These are phyloP conservation scores for Crithidia acanthocephali DNA, from an alignment of 208 protist genomes.

Conservation along the genomic window DNA sequence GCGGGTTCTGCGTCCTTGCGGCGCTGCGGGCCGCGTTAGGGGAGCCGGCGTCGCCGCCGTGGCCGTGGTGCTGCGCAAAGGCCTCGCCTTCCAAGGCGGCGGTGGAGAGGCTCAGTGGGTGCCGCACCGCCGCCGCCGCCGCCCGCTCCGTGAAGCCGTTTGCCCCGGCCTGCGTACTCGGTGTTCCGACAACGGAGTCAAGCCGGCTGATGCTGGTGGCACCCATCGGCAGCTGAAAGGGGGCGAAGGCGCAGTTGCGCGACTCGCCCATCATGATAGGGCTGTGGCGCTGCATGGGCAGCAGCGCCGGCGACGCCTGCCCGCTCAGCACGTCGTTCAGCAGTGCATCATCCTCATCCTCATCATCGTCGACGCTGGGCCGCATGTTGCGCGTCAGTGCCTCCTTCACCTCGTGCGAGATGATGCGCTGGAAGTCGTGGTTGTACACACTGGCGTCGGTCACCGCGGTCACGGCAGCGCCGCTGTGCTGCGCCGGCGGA, in stretches of 20 bases:
- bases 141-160: not conserved
- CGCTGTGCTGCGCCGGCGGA: not conserved
- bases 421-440: conserved; percentile 52
- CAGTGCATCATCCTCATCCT: conserved; percentile 23
- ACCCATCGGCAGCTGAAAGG: conserved; percentile 20
- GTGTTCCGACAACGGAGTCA: conserved; percentile 8
- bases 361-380: conserved; percentile 36
- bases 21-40: not conserved
- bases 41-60: not conserved
- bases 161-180: not conserved
- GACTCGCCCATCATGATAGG: not conserved
- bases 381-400: conserved; percentile 38
- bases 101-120: conserved; percentile 14
- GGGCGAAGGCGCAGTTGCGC: conserved; percentile 18
- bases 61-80: not conserved
- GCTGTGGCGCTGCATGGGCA: conserved; percentile 5
- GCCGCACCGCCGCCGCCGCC: not conserved
- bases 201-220: conserved; percentile 13
- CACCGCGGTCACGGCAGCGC: not conserved
- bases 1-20: not conserved
- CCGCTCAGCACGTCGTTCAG: conserved; percentile 20
- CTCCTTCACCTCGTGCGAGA: conserved; percentile 40
- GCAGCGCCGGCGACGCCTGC: conserved; percentile 6
- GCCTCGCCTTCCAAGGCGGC: conserved; percentile 4
- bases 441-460: conserved; percentile 33